These are phyloP conservation scores for Thielaviopsis euricoi DNA, from an alignment of 2,329 filamentous ascomycete genomes.

Conservation along the genomic window DNA sequence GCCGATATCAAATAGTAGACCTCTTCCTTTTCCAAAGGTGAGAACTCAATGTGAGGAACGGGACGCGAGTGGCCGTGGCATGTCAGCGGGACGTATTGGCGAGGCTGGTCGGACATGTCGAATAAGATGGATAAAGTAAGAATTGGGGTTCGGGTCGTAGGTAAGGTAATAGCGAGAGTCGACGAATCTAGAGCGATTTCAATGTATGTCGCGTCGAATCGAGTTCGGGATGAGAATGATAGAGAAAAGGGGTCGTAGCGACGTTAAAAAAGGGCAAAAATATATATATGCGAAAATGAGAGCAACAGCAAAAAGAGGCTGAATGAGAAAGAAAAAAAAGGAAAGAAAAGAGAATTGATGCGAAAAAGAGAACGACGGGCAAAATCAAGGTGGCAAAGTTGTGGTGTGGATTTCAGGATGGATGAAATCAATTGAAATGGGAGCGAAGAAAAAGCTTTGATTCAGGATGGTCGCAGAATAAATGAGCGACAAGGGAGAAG, in stretches of 20 bases:
- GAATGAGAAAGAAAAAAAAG: neutral
- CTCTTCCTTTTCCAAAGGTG: conserved; percentile 63
- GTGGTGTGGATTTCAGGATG: neutral
- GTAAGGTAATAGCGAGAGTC: too few relatives aligned
- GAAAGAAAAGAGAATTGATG: neutral
- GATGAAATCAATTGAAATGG: neutral
- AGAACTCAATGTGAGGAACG: conserved; percentile 84
- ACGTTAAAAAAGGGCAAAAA: too few relatives aligned
- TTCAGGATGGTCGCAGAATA: neutral
- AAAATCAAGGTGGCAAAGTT: neutral
- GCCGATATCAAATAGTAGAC: conserved; percentile 87
- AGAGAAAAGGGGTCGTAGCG: too few relatives aligned
- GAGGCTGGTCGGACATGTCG: conserved; percentile 19
- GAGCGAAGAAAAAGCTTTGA: too few relatives aligned
- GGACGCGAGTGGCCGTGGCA: conserved; percentile 90
- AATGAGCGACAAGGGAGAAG: neutral
- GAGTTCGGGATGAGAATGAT: neutral
- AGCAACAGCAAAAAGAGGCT: neutral
- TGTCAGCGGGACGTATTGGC: conserved; percentile 68
- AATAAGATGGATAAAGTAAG: too few relatives aligned
- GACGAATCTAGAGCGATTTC: too few relatives aligned
- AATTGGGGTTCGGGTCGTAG: too few relatives aligned
- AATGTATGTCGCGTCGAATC: neutral
- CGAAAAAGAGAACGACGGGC: neutral
- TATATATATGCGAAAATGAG: neutral